Evolutionary conservation across 495 filamentous ascomycete genomes (phyloP).

Genomic region (Aspergillus leporis): DNA sequence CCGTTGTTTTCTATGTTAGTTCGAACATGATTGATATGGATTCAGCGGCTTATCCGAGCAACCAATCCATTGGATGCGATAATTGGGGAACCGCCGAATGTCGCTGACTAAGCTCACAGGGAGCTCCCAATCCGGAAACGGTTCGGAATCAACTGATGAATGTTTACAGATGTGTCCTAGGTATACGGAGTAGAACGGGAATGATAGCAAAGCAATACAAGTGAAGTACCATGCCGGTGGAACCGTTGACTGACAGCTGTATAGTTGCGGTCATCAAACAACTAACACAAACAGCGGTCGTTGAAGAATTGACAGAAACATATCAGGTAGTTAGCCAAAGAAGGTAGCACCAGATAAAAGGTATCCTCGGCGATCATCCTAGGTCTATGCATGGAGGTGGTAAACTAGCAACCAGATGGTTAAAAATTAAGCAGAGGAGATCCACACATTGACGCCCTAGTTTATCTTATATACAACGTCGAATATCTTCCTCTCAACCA

Average conservation of each 20-base stretch:
- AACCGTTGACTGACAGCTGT: too few species aligned
- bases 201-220: background rate
- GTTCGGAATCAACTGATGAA: background rate
- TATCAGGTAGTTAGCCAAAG: background rate
- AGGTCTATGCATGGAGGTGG: background rate
- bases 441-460: conserved; percentile 39
- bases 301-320: background rate
- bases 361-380: background rate
- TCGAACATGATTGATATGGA: background rate
- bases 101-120: background rate
- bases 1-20: background rate
- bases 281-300: background rate
- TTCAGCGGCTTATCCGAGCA: background rate
- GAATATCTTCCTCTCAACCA: conserved; percentile 36
- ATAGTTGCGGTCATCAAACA: background rate
- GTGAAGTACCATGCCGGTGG: background rate
- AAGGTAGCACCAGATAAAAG: background rate
- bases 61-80: background rate
- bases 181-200: background rate
- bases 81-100: background rate
- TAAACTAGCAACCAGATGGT: background rate
- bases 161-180: background rate
- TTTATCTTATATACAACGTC: conserved; percentile 50
- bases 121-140: background rate
- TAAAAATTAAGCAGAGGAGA: conserved; percentile 22